Conservation (phyloP, 1,284 basidiomycete species). For the Pseudozyma sp. region DNA sequence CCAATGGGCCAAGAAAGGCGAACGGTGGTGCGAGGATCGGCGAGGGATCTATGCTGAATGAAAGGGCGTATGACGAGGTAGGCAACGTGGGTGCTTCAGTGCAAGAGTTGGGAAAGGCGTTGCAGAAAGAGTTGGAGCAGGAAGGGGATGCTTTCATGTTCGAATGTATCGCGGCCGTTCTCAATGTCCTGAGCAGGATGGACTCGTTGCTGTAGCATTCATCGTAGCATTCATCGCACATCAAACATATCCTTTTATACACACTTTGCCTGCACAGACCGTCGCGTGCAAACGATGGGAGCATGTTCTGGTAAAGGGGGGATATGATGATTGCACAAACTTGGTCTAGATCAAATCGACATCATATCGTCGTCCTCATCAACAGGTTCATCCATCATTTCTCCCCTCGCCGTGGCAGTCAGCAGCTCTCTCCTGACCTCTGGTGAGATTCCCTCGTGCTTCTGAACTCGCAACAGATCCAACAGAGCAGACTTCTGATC, state of each 20-base stretch:
- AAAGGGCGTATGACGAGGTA: constrained; percentile 28
- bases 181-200: constrained; percentile 61
- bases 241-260: background rate
- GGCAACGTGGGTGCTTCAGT: constrained; percentile 43
- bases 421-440: constrained; percentile 87
- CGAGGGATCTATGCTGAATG: constrained; percentile 37
- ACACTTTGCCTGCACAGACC: background rate
- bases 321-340: no score
- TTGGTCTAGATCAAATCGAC: constrained; percentile 34
- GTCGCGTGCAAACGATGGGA: background rate
- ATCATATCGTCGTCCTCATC: constrained; percentile 58
- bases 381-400: constrained; percentile 67
- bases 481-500: constrained; percentile 98
- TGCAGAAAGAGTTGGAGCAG: constrained; percentile 55
- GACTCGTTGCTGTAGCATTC: constrained; percentile 49
- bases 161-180: constrained; percentile 64
- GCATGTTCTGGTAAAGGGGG: no score
- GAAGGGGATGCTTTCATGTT: constrained; percentile 53
- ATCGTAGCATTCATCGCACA: background rate
- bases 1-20: constrained; percentile 19
- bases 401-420: constrained; percentile 72
- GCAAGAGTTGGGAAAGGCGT: constrained; percentile 54
- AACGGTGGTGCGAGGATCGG: constrained; percentile 43
- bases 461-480: constrained; percentile 87
- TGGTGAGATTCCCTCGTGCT: constrained; percentile 86